Base-by-base conservation (phyloP, 2,329 filamentous ascomycete genomes). In the Chalara sp. region DNA sequence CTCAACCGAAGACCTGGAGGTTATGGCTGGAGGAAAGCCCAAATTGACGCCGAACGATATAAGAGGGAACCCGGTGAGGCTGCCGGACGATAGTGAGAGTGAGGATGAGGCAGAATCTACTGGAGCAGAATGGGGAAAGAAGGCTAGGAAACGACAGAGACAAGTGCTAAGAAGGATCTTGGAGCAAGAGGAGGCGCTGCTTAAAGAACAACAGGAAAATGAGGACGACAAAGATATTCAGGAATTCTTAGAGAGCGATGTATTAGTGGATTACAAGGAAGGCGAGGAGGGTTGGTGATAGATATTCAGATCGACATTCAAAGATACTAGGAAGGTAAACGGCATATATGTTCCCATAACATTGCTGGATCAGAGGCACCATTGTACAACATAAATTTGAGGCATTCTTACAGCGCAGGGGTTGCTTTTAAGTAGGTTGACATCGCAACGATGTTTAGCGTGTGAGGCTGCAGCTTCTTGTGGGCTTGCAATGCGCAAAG, bases 211-310 rank as follows among this genome's bases (percentile, higher is more conserved):
- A 57, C 75, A 80, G 60, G 81, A 84, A 59, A 80, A 84, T 52
- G 76, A 87, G 57, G 81, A 85, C 53, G 84, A 89, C 66, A 85
- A 86, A 69, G 85, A 90, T 65, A 85, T 91, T 59, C 78, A 82
- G 64, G 83, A 90, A 68, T 81, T 85, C 61, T 37, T 37, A n/a
- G 8, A 37, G 35, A 37, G 35, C n/a, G 35, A 37, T 37, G 35
- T n/a, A n/a, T 67, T 90, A 65, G 75, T 79, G 59, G 76, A 81
- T 63, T 76, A 68, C 41, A 51, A 53, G 51, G 53, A 56, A 31
- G 53, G 58, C 8, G 49, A 54, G 12, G 60, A 59, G 51, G 59
- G 58, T 6, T 61, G 59, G 59, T 61, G 56, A 51, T 42, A 21
- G 2, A 21, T 21, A 21, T 21, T 21, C 21, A 21, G 21, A 21